Conservation (phyloP, 257 asterid genomes). For the Verbena officinalis region DNA sequence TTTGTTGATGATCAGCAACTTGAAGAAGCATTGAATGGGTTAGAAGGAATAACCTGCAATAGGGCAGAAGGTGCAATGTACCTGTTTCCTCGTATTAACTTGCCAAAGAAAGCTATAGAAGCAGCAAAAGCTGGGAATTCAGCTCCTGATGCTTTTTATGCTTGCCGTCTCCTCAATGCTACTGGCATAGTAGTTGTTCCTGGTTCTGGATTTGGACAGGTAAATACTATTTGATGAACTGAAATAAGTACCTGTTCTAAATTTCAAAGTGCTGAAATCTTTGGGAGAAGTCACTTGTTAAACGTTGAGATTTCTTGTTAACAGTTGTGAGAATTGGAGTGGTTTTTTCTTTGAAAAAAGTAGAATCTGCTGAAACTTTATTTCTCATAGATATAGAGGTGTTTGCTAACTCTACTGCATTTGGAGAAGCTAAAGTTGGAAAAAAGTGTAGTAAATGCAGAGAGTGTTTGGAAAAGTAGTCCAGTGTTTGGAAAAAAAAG, state of each 20-base stretch:
- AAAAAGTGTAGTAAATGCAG: too few species aligned
- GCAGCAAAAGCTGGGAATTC: constrained; percentile 74
- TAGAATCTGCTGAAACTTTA: too few species aligned
- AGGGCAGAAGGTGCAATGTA: constrained; percentile 99
- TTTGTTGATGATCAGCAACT: constrained; percentile 54
- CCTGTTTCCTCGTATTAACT: constrained; percentile 74
- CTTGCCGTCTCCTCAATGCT: constrained; percentile 73
- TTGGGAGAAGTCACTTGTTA: too few species aligned
- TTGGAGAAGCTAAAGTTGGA: too few species aligned
- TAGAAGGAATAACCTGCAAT: constrained; percentile 95
- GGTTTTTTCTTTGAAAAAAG: too few species aligned
- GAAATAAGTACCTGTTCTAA: neutral
- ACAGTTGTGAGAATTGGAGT: too few species aligned
- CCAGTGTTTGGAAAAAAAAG: too few species aligned
- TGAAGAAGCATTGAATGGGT: constrained; percentile 79
- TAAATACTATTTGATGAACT: neutral
- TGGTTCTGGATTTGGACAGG: constrained; percentile 99
- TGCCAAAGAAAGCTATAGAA: constrained; percentile 82
- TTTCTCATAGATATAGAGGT: too few species aligned
- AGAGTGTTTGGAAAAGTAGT: too few species aligned
- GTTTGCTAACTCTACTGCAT: too few species aligned
- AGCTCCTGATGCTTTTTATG: constrained; percentile 82
- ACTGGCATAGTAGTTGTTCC: constrained; percentile 96
- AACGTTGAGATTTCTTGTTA: too few species aligned
- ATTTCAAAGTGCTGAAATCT: neutral